These are phyloP conservation scores for Candida mattraensis DNA, from an alignment of 805 yeast genomes.

Conservation along the genomic window DNA sequence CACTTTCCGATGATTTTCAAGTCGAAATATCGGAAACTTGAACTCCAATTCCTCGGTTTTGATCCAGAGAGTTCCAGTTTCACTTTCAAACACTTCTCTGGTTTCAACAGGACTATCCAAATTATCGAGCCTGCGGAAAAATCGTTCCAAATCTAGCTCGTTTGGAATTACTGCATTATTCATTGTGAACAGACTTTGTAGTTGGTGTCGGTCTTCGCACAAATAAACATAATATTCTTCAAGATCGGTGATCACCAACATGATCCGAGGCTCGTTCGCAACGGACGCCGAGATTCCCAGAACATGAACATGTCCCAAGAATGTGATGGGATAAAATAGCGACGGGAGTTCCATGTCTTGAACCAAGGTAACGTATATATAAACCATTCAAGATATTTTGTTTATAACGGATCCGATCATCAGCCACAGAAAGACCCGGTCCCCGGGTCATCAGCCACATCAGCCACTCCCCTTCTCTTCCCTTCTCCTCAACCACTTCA, in stretches of 20 bases:
- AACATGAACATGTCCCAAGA: constrained; percentile 1
- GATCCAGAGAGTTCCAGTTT: constrained; percentile 1
- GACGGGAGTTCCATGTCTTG: constrained; percentile 6
- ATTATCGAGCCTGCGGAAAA: constrained; percentile 3
- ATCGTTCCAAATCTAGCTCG: constrained; percentile 5
- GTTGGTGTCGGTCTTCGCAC: constrained; percentile 2
- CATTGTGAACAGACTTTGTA: constrained; percentile 8
- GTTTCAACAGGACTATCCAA: not conserved
- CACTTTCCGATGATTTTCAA: not conserved
- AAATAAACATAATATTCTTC: constrained; percentile 6
- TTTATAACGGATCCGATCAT: no score
- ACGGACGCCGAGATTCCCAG: no score
- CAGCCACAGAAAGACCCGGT: no score
- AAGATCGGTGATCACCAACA: constrained; percentile 9
- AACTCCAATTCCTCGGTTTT: constrained; percentile 12
- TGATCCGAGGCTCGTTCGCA: constrained; percentile 2
- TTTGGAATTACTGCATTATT: constrained; percentile 12
- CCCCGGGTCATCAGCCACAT: no score
- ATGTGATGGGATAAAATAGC: not conserved
- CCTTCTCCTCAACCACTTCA: no score
- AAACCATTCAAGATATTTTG: not conserved
- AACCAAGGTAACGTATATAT: no score
- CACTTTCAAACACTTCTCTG: not conserved
- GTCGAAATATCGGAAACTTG: constrained; percentile 9
- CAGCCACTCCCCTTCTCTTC: no score